Evolutionary conservation across 2,329 filamentous ascomycete genomes (phyloP), one percentile per base, ranked within the genome.

Genomic region (Xylaria sp.): DNA sequence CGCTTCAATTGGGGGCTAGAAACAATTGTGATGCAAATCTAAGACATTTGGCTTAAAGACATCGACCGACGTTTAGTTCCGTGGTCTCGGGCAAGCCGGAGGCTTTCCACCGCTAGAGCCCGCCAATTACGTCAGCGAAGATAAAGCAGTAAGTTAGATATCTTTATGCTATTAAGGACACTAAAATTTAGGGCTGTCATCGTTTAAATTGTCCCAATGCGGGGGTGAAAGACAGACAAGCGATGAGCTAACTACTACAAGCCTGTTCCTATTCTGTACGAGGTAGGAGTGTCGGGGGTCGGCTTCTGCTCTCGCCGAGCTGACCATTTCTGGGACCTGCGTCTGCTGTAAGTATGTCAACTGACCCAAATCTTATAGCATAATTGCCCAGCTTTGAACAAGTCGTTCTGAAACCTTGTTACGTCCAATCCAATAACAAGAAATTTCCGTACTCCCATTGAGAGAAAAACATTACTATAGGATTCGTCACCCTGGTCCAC

Each of bases 221-320:
- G 36, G 30, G 46, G 50, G 46, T 50, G 46, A 30, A 28, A 30
- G 15, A 18, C 15, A 8, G 20, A 28, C 20, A 48, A 43, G 41
- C 41, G 41, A 36, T 10, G 13, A 36, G 8, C 34, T 12, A 36
- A 36, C 43, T 25, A n/a, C 45, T 5, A 25, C 23, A 48, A 8
- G 46, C 46, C 46, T 48, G 45, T 28, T n/a, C 12, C 28, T 53
- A n/a, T 32, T n/a, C 30, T n/a, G 30, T 20, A 34, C 2, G n/a
- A n/a, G n/a, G 13, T 36, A 25, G 20, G 6, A 9, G n/a, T 8
- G 39, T 65, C 65, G 65, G 65, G 13, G 34, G 43, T 68, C 66
- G 66, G 66, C 57, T 23, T 45, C 43, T 45, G 39, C 23, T 39
- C 39, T 25, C 13, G n/a, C 65, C 66, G 66, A 30, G 39, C 60